Conservation (phyloP, 164 flowering plant species). For the Warburgia ugandensis region DNA sequence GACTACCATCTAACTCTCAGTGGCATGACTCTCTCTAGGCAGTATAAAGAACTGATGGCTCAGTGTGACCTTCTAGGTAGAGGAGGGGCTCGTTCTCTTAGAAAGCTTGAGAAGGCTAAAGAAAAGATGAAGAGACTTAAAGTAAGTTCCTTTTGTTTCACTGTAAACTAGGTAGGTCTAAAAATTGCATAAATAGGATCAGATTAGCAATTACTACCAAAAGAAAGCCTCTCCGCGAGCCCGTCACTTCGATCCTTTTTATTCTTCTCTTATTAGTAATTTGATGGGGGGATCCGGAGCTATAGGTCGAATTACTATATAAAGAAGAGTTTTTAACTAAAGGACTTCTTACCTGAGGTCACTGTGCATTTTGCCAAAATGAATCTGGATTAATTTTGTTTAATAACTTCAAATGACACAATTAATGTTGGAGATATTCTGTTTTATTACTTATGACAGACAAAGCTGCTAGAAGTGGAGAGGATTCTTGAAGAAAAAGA, state of each 20-base stretch:
- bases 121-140: constrained; percentile 60
- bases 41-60: constrained; percentile 83
- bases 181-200: neutral
- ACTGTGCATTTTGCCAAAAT: neutral
- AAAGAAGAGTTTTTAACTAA: neutral
- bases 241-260: too few relatives aligned
- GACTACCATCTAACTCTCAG: too few relatives aligned
- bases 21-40: too few relatives aligned
- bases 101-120: constrained; percentile 71
- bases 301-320: constrained; percentile 1
- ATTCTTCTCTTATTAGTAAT: neutral
- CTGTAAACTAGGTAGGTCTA: neutral
- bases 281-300: neutral
- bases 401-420: neutral
- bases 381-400: neutral
- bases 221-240: too few relatives aligned
- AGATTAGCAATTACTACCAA: too few relatives aligned
- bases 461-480: constrained; percentile 68
- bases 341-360: neutral
- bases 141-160: constrained; percentile 25
- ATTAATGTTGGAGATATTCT: neutral
- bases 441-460: constrained; percentile 28
- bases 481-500: constrained; percentile 55
- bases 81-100: constrained; percentile 54
- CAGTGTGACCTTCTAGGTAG: constrained; percentile 88